Conservation (phyloP, 352 stramenopile genomes). For the Globisporangium nodosum region DNA sequence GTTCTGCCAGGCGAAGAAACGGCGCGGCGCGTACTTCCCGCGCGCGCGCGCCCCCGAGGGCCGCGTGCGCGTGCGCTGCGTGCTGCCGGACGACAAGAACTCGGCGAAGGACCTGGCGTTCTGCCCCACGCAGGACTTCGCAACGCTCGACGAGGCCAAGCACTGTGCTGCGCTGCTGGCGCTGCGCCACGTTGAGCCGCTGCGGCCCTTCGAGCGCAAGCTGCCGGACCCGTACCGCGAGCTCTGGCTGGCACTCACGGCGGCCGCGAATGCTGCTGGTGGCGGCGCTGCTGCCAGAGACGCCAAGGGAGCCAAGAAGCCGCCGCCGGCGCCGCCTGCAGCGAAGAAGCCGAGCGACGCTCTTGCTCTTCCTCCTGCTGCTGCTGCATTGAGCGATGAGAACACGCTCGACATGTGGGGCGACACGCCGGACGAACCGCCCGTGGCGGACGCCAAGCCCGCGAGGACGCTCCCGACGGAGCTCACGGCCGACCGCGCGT, state of each 20-base stretch:
- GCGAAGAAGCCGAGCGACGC: constrained; percentile 5
- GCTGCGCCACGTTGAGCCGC: constrained; percentile 91
- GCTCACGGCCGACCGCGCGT: constrained; percentile 72
- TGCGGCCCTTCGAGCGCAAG: constrained; percentile 92
- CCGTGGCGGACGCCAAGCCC: constrained; percentile 4
- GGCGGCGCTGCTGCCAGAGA: background rate
- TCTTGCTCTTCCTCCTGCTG: background rate
- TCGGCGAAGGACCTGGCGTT: constrained; percentile 93
- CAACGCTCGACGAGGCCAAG: constrained; percentile 86
- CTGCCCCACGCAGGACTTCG: constrained; percentile 80
- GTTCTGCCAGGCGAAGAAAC: constrained; percentile 92
- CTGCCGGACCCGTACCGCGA: constrained; percentile 95
- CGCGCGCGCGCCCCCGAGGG: constrained; percentile 34
- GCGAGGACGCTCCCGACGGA: constrained; percentile 18
- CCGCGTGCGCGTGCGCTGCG: constrained; percentile 51
- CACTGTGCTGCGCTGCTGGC: constrained; percentile 92
- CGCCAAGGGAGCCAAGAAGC: constrained; percentile 12
- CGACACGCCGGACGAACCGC: constrained; percentile 7
- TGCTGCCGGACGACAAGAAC: constrained; percentile 93
- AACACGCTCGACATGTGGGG: constrained; percentile 41
- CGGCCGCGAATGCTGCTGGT: background rate
- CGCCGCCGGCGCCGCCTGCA: too few species aligned
- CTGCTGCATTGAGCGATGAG: background rate
- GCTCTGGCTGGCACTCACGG: constrained; percentile 81
- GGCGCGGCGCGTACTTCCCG: constrained; percentile 65